Base-by-base conservation (phyloP, 2,329 filamentous ascomycete genomes). In the Plenodomus biglobosus region DNA sequence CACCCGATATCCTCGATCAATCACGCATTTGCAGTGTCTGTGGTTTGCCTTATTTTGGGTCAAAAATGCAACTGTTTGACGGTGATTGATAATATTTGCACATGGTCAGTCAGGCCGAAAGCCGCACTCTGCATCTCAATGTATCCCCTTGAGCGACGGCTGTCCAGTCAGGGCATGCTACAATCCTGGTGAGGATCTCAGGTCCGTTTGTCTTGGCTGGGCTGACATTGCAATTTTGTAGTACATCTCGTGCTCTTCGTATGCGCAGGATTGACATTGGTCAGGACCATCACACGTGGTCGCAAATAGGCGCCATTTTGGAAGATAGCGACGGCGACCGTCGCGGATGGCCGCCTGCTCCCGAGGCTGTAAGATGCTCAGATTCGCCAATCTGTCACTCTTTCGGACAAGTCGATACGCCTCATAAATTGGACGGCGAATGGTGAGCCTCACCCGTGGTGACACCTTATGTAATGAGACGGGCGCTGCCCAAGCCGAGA, bases 151-250 rank as follows among this genome's bases (percentile, higher is more conserved):
- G 35, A 47, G 41, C 30, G 34, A 41, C 38, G 34, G 34, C 27
- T 7, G 27, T 53, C 48, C 48, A 47, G 42, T 44, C 50, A 48
- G 53, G 47, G 45, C 53, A 47, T 40, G 51, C 50, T 47, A 56
- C 38, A 41, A 62, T 56, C 61, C 61, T 49, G 43, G 59, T 49
- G 61, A 56, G 54, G 61, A 62, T 64, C 54, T 50, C 47, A 46
- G 46, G 48, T 45, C 47, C 51, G 58, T 49, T 53, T 49, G 46
- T 42, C 55, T 51, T 56, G 53, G 56, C 55, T 54, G 46, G 46
- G 24, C 44, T 48, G 45, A 44, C 38, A 27, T 37, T 48, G 46
- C 48, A 35, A 47, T 46, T 24, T 48, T 36, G 38, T 36, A 44
- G 48, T 46, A 38, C 40, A 32, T 55, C 40, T 58, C 57, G 48